phyloP scores from a whole-genome alignment of 1,139 yeast genomes.

The Sugiyamaella paludigena region DNA sequence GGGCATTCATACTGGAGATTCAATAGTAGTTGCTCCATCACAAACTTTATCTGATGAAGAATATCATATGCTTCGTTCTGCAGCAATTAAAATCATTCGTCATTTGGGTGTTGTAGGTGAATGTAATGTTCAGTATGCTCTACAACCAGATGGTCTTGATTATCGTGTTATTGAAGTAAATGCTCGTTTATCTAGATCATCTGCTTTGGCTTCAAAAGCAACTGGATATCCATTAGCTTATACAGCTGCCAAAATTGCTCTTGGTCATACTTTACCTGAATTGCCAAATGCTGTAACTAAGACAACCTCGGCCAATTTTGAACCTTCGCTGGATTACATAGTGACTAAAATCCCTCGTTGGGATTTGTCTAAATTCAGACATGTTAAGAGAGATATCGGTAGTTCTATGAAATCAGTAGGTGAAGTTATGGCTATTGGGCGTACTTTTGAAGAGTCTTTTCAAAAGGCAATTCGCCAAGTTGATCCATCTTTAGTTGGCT shows the following conservation, averaged over 20 bases:
- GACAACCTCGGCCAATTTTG: conserved; percentile 94
- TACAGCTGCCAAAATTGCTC: conserved; percentile 96
- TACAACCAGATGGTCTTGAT: conserved; percentile 92
- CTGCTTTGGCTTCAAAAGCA: conserved; percentile 97
- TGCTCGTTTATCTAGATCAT: conserved; percentile 94
- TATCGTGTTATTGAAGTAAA: conserved; percentile 97
- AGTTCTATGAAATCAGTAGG: conserved; percentile 99
- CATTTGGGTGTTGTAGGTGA: conserved; percentile 99
- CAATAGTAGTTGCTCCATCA: conserved; percentile 98
- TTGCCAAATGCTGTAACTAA: conserved; percentile 95
- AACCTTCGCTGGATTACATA: conserved; percentile 94
- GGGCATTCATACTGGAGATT: conserved; percentile 98
- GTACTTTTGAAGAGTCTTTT: conserved; percentile 95
- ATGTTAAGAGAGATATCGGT: conserved; percentile 88
- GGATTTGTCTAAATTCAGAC: conserved; percentile 95
- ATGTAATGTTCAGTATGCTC: conserved; percentile 96
- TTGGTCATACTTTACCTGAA: conserved; percentile 92
- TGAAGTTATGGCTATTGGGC: conserved; percentile 98
- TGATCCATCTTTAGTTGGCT: conserved; percentile 86
- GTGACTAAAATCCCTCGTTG: conserved; percentile 98
- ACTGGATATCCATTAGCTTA: conserved; percentile 98
- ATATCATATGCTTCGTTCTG: conserved; percentile 95
- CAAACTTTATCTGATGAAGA: conserved; percentile 97
- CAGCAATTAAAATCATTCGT: conserved; percentile 95
- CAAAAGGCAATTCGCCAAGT: conserved; percentile 98